phyloP scores from a whole-genome alignment of 1,139 yeast species.

The Schwanniomyces etchellsii region DNA sequence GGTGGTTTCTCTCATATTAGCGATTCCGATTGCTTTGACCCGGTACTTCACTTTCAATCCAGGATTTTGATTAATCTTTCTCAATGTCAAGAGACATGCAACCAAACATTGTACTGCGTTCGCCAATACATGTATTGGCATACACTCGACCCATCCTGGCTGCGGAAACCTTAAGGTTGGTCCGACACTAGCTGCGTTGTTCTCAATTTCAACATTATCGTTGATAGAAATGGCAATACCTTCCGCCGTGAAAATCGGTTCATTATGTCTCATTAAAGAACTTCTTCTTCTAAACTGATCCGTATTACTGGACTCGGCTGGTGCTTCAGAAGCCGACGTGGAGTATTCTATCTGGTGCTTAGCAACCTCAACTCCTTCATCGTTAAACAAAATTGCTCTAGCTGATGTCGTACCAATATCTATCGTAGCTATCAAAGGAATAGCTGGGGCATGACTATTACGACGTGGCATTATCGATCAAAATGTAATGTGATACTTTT shows the following conservation, averaged over 20 bases:
- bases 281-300: constrained; percentile 49
- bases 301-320: constrained; percentile 38
- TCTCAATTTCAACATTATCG: constrained; percentile 60
- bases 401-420: constrained; percentile 96
- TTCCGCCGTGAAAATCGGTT: constrained; percentile 65
- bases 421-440: constrained; percentile 63
- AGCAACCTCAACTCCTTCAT: constrained; percentile 71
- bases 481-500: too few relatives aligned
- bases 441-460: constrained; percentile 32
- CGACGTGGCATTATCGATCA: constrained; percentile 35
- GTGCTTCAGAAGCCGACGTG: constrained; percentile 61
- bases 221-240: constrained; percentile 63
- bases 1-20: constrained; percentile 95
- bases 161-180: constrained; percentile 71
- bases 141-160: constrained; percentile 94
- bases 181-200: constrained; percentile 46
- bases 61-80: constrained; percentile 51
- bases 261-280: constrained; percentile 44
- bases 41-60: constrained; percentile 46
- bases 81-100: constrained; percentile 54
- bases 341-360: constrained; percentile 86
- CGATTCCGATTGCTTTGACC: constrained; percentile 71
- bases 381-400: constrained; percentile 78
- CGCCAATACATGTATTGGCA: constrained; percentile 78
- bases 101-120: constrained; percentile 77